phyloP scores from a whole-genome alignment of 345 rosid species.

The Eucalyptus camaldulensis region DNA sequence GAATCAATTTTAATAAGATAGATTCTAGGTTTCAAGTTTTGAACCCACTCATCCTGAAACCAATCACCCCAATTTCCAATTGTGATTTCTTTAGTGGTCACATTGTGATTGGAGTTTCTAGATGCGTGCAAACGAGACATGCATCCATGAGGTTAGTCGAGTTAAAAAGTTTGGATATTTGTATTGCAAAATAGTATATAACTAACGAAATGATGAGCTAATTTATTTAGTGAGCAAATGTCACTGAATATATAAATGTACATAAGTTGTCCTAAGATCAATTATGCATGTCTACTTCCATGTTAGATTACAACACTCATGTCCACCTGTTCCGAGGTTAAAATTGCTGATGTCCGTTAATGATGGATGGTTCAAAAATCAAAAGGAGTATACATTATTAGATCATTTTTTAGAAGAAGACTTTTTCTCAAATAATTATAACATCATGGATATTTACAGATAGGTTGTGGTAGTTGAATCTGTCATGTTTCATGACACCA shows the following conservation, averaged over 20 bases:
- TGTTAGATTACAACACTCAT: background rate
- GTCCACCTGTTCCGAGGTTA: background rate
- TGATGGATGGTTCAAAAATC: background rate
- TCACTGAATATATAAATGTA: background rate
- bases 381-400: background rate
- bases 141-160: background rate
- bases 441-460: background rate
- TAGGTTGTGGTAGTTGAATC: background rate
- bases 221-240: background rate
- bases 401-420: background rate
- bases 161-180: background rate
- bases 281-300: background rate
- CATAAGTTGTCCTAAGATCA: background rate
- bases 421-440: background rate
- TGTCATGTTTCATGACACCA: background rate
- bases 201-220: background rate
- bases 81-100: background rate
- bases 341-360: background rate
- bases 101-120: background rate
- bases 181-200: background rate
- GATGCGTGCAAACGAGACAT: background rate
- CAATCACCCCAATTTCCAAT: background rate
- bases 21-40: accelerated
- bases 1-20: background rate
- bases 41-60: background rate